Evolutionary conservation across 1,284 basidiomycete species (phyloP), one percentile per base, ranked within the genome.

Genomic region (Malassezia furfur): DNA sequence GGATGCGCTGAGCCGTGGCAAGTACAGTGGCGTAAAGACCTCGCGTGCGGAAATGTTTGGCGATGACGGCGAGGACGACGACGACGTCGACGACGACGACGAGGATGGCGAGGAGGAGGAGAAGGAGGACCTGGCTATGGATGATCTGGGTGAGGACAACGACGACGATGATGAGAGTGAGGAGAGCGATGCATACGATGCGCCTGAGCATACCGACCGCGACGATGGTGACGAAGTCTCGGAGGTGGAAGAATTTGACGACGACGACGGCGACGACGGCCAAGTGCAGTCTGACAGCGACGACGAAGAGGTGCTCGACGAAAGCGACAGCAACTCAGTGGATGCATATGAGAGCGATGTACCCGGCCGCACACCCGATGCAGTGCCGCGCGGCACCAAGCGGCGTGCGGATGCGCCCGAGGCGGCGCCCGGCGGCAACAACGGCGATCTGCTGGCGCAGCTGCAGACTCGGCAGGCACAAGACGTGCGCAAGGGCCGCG

Each of bases 401-500:
- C 38, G 38, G 17, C 17, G 22, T 8, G 43, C 28, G 7, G 22
- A 28, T 15, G 5, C 15, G 2, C n/a, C 43, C 11, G 36, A 37
- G 7, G 25, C 25, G 11, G 6, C 14, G 6, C 6, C 43, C 14
- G 17, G 21, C 21, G 54, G 54, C 2, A 57, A 66, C 35, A 62
- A 60, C 12, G 55, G 45, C 5, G 45, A 55, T 2, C 62, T 70
- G 32, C 41, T 66, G 22, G 54, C 62, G 41, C 60, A 59, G 32
- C 58, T 71, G 30, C 59, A 60, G 39, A 59, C 63, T 19, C 54
- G 56, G 11, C 60, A 59, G 2, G 35, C 60, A 10, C 61, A 68
- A 43, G 68, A 70, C n/a, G 68, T 65, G 19, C 56, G 62, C n/a
- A 68, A 66, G 36, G 68, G 68, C 0, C 60, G 59, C 2, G 54